phyloP scores from a whole-genome alignment of 306 rosid species.

The Pachyrhizus erosus region DNA sequence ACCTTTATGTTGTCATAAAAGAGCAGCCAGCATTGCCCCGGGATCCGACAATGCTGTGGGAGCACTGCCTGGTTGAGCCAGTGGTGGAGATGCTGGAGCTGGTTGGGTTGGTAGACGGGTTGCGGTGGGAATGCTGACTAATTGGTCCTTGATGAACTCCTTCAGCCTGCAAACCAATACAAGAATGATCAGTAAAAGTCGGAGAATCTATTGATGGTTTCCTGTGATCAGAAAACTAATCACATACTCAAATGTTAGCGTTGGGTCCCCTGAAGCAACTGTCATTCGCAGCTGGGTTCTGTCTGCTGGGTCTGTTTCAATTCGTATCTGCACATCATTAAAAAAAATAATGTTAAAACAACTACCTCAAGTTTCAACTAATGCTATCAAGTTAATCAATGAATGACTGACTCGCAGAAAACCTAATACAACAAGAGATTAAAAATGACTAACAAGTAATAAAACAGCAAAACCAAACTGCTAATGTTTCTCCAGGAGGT shows the following conservation, averaged over 20 bases:
- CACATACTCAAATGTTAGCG: constrained; percentile 85
- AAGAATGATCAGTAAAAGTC: constrained; percentile 30
- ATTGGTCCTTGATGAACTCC: constrained; percentile 94
- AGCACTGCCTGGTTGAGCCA: constrained; percentile 58
- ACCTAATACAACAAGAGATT: background rate
- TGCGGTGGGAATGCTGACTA: constrained; percentile 63
- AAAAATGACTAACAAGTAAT: background rate
- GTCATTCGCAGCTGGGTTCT: constrained; percentile 99
- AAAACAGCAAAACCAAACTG: constrained; percentile 15
- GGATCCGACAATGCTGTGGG: constrained; percentile 74
- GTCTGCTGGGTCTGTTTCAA: constrained; percentile 99
- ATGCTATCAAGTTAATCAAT: constrained; percentile 24
- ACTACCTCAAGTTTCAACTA: background rate
- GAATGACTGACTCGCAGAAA: background rate
- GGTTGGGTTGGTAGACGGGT: constrained; percentile 53
- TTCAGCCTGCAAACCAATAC: constrained; percentile 72
- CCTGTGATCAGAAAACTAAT: constrained; percentile 23
- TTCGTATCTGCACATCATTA: constrained; percentile 65
- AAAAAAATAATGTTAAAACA: constrained; percentile 32
- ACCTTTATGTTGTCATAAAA: constrained; percentile 66
- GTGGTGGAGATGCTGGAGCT: constrained; percentile 59
- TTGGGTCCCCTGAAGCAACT: constrained; percentile 95
- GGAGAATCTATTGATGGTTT: background rate
- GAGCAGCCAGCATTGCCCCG: constrained; percentile 96
- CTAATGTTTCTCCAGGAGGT: constrained; percentile 8